Base-by-base conservation (phyloP, 345 rosid species). In the Acer yangbiense region DNA sequence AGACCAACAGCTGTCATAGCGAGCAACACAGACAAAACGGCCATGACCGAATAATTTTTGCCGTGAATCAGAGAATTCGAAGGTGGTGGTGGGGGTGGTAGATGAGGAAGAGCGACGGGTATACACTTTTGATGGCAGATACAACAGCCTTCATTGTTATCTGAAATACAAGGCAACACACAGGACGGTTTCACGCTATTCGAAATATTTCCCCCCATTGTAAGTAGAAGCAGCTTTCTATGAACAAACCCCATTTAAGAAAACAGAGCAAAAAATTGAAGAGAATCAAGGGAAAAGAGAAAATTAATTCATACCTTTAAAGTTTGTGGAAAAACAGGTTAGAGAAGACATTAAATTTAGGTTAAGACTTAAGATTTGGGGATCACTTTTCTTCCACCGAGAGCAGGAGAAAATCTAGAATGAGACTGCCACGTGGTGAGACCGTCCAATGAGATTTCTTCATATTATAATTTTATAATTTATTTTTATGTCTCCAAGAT, bases 1-100 rank as follows among this genome's bases (percentile, higher is more conserved):
- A 88, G 18, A 25, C 43, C 4, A 25, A 76, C 78, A 60, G 60
- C 84, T 20, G 75, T 4, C 14, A 81, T 43, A 58, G 62, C 63
- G 44, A 62, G 67, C 46, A 60, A 4, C 58, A 74, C 63, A 63
- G 65, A 57, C 65, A 76, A 13, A 62, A 65, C 39, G 60, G 13
- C 46, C 29, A 20, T 12, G 46, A 76, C 16, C 25, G 21, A 7
- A 57, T 67, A 58, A 25, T 67, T 76, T n/a, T n/a, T n/a, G n/a
- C n/a, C n/a, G n/a, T n/a, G n/a, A n/a, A n/a, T n/a, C n/a, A n/a
- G n/a, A n/a, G n/a, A 1, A 27, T 32, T 32, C 23, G 0, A 0
- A 3, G 44, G 79, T 9, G 69, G 58, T 7, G 54, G 68, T 3
- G 9, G 52, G 0, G 17, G 55, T 7, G 32, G 14, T 0, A 1